phyloP scores from a whole-genome alignment of 768 basidiomycete species.

The Dendrothele bispora region DNA sequence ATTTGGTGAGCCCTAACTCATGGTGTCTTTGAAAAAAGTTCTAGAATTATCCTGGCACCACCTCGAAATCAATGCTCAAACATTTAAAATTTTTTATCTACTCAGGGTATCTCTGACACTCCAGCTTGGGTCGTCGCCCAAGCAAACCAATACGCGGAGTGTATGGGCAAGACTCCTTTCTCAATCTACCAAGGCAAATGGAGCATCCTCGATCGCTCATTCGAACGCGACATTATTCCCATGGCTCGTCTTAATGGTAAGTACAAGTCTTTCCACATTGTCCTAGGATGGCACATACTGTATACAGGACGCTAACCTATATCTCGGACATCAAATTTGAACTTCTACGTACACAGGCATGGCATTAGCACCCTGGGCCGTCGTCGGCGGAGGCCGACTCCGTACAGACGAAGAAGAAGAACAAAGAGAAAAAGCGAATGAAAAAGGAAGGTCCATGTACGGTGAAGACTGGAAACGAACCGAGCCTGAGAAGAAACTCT shows the following conservation, averaged over 20 bases:
- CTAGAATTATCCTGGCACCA: no score
- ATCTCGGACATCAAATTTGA: no score
- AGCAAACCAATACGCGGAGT: constrained; percentile 41
- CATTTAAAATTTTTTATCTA: no score
- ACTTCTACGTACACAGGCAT: no score
- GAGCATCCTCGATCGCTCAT: constrained; percentile 34
- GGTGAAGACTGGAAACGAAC: constrained; percentile 57
- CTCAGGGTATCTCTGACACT: constrained; percentile 34
- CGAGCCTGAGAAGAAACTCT: constrained; percentile 41
- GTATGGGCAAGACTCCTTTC: constrained; percentile 43
- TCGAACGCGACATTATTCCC: constrained; percentile 49
- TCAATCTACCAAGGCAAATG: constrained; percentile 44
- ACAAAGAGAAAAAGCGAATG: constrained; percentile 29
- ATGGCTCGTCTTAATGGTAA: constrained; percentile 28
- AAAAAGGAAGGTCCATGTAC: constrained; percentile 24
- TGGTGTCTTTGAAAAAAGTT: no score
- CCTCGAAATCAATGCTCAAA: no score
- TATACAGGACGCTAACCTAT: no score
- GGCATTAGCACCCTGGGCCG: no score
- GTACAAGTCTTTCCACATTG: constrained; percentile 27
- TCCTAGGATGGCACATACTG: no score
- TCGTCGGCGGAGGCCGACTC: constrained; percentile 26
- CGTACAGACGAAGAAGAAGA: constrained; percentile 31
- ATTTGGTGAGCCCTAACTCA: constrained; percentile 14
- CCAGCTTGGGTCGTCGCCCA: constrained; percentile 42